Conservation (phyloP, 306 rosid species). For the Fragaria vesca region DNA sequence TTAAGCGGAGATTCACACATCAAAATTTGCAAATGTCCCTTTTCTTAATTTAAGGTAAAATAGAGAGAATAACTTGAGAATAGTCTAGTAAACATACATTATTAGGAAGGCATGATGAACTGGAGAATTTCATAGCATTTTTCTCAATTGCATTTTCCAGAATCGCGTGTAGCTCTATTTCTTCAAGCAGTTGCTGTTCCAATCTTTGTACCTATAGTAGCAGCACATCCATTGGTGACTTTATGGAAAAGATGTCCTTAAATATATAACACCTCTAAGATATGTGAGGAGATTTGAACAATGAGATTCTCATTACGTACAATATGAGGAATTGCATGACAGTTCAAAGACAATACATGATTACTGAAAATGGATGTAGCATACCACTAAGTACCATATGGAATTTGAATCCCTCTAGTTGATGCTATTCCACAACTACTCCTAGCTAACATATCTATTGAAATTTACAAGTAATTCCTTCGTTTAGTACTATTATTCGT, state of each 20-base stretch:
- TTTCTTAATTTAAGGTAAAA: neutral
- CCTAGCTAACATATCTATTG: neutral
- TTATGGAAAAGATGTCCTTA: constrained; percentile 5
- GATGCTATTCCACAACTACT: neutral
- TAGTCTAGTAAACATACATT: constrained; percentile 40
- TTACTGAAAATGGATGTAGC: neutral
- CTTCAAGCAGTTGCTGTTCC: constrained; percentile 50
- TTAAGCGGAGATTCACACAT: neutral
- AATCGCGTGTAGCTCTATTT: constrained; percentile 52
- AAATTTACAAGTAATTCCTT: neutral
- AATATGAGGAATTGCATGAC: neutral
- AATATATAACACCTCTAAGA: neutral
- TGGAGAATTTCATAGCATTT: constrained; percentile 36
- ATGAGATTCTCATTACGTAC: neutral
- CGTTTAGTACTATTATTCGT: neutral
- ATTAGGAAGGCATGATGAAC: constrained; percentile 41
- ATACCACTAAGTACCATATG: neutral
- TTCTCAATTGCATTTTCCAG: constrained; percentile 51
- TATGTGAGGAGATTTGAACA: constrained; percentile 3
- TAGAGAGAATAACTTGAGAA: neutral
- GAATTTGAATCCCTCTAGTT: neutral
- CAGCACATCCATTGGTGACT: constrained; percentile 26
- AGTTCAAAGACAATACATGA: neutral
- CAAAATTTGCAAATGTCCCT: neutral
- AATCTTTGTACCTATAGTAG: constrained; percentile 48